Evolutionary conservation across 441 rosid species (phyloP).

Genomic region (Sinapis alba): DNA sequence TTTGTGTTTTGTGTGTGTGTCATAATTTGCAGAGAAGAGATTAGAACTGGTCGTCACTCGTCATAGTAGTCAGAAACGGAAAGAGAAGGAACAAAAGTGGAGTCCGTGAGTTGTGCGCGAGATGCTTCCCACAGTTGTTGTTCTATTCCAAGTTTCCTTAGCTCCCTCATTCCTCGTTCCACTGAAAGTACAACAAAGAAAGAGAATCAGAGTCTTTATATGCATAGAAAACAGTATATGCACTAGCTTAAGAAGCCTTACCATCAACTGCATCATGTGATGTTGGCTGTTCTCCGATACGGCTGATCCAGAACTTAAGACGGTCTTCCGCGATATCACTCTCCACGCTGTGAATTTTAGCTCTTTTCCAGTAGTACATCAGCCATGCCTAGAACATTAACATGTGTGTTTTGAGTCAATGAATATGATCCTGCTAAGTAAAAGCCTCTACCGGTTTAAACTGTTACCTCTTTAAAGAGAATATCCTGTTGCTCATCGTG

Average conservation of each 20-base stretch:
- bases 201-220: not conserved
- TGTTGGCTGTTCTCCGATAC: conserved; percentile 56
- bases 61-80: conserved; percentile 36
- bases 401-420: not conserved
- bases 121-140: conserved; percentile 53
- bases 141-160: conserved; percentile 52
- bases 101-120: conserved; percentile 57
- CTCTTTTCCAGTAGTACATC: conserved; percentile 38
- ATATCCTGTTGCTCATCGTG: conserved; percentile 80
- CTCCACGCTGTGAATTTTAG: not conserved
- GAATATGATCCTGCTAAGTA: conserved; percentile 2
- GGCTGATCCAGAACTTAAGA: conserved; percentile 61
- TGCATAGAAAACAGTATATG: not conserved
- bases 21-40: not conserved
- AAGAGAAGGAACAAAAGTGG: conserved; percentile 41
- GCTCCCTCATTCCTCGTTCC: conserved; percentile 54
- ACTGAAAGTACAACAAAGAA: conserved; percentile 21
- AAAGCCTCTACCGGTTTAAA: not conserved
- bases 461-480: conserved; percentile 81
- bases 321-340: not conserved
- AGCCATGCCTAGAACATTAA: conserved; percentile 60
- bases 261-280: conserved; percentile 1
- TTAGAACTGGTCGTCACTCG: not conserved
- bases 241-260: not conserved
- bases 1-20: not conserved